Percentiles rank a stretch among this genome's conserved stretches.
Evolutionary conservation across 169 alveolate genomes (phyloP).

Genomic region (Babesia sp.): DNA sequence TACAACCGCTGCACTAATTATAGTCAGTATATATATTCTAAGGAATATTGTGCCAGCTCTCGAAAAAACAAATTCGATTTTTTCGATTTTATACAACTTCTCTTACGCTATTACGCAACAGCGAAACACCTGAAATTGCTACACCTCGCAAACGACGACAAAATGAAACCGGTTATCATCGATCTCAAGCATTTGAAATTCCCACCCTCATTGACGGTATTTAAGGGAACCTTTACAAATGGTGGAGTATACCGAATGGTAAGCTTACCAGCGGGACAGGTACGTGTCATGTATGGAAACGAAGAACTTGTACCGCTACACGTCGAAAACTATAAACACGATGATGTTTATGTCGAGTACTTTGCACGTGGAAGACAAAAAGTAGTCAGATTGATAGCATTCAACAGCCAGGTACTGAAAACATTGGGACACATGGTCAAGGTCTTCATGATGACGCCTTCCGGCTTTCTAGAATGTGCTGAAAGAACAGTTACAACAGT

Average conservation of each 20-base stretch:
- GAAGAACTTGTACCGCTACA: background rate
- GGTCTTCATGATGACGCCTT: background rate
- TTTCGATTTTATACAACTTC: too few relatives aligned
- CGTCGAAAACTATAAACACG: background rate
- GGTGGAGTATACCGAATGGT: conserved; percentile 1
- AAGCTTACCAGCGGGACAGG: background rate
- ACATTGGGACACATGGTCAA: background rate
- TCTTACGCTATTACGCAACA: too few relatives aligned
- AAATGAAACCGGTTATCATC: background rate
- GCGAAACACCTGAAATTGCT: background rate
- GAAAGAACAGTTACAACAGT: background rate
- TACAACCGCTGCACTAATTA: background rate
- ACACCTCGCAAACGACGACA: background rate
- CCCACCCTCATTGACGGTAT: background rate
- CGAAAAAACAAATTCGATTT: too few relatives aligned
- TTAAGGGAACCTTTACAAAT: background rate
- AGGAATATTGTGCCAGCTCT: too few relatives aligned
- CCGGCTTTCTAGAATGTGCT: background rate
- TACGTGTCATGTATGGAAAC: background rate
- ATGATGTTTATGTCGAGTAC: conserved; percentile 8
- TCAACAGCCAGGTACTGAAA: background rate
- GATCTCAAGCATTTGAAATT: background rate
- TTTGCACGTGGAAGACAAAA: background rate
- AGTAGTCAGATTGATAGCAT: background rate
- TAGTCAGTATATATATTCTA: too few relatives aligned